Conservation (phyloP, 352 stramenopile species). For the Globisporangium apiculatum region DNA sequence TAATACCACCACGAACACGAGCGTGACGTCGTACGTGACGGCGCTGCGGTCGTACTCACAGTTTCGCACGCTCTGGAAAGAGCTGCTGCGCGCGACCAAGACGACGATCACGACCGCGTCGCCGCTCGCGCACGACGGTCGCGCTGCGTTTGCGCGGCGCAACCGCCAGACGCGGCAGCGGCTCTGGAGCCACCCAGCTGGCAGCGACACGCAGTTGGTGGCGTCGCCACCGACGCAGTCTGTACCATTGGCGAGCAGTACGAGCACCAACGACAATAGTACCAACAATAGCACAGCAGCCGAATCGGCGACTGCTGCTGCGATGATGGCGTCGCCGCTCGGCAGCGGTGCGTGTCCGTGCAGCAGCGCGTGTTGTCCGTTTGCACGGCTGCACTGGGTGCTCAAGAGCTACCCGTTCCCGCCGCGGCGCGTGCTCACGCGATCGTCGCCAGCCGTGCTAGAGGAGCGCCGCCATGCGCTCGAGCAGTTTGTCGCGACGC, state of each 20-base stretch:
- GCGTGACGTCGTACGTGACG: conserved; percentile 14
- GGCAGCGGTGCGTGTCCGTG: conserved; percentile 24
- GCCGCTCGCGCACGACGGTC: conserved; percentile 10
- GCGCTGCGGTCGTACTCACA: conserved; percentile 48
- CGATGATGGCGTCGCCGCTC: not conserved
- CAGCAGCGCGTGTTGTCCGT: conserved; percentile 41
- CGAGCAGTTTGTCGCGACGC: conserved; percentile 40
- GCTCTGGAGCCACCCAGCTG: conserved; percentile 4
- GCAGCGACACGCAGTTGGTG: not conserved
- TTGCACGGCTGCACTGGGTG: conserved; percentile 35
- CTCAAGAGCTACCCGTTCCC: conserved; percentile 50
- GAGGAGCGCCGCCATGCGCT: conserved; percentile 34
- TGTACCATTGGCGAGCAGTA: too few relatives aligned
- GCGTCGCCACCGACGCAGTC: too few relatives aligned
- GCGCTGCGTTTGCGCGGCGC: conserved; percentile 6
- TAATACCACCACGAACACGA: not conserved
- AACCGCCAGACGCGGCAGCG: conserved; percentile 10
- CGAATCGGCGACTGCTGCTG: not conserved
- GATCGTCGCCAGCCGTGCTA: conserved; percentile 22
- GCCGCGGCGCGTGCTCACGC: conserved; percentile 42
- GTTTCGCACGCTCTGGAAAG: conserved; percentile 51
- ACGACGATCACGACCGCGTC: conserved; percentile 8
- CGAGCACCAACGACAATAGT: too few relatives aligned
- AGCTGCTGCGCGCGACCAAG: conserved; percentile 36
- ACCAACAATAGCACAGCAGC: too few relatives aligned